Evolutionary conservation across 148 eudicot genomes (phyloP).

Genomic region (Oxyria digyna): DNA sequence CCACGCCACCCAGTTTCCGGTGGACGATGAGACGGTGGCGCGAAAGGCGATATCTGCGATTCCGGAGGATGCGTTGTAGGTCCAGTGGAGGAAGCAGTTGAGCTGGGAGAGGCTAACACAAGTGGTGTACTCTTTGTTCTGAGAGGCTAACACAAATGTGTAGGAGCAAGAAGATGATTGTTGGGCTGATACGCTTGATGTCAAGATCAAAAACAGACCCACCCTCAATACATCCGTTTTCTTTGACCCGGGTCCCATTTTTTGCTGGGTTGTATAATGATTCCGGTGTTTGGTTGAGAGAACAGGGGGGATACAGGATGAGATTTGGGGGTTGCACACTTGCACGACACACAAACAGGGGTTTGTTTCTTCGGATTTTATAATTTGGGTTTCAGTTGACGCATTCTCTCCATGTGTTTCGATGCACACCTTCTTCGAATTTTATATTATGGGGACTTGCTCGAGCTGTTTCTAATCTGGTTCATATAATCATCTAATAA

Average conservation of each 20-base stretch:
- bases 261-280: neutral
- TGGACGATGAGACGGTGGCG: slow-evolving; percentile 5
- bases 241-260: neutral
- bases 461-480: no score
- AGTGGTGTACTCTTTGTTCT: slow-evolving; percentile 5
- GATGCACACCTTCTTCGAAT: neutral
- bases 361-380: neutral
- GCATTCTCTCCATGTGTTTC: neutral
- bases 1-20: slow-evolving; percentile 71
- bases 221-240: neutral
- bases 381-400: neutral
- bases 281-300: neutral
- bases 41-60: slow-evolving; percentile 20
- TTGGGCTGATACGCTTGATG: neutral
- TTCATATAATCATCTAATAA: no score
- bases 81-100: slow-evolving; percentile 21
- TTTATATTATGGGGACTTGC: no score
- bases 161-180: slow-evolving; percentile 5
- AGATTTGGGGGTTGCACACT: neutral
- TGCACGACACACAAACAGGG: no score
- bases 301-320: no score
- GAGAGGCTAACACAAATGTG: slow-evolving; percentile 8
- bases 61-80: slow-evolving; percentile 12
- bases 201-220: neutral
- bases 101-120: slow-evolving; percentile 15